A percentile compares a stretch with the other conserved stretches of the same genome.
phyloP scores from a whole-genome alignment of 1,284 basidiomycete genomes.

The Salmacisia buchloeana region DNA sequence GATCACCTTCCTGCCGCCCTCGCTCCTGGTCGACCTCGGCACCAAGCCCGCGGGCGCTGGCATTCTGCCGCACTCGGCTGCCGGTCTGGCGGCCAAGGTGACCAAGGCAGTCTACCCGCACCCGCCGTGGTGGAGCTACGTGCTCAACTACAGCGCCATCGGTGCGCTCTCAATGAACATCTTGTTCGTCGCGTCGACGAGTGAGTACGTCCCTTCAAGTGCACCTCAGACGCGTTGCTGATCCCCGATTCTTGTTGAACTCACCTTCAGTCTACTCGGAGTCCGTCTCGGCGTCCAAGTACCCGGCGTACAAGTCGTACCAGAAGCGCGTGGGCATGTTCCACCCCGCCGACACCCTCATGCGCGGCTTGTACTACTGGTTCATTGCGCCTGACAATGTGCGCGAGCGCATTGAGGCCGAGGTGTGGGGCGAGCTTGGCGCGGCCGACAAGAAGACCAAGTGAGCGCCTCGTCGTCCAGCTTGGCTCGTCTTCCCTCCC shows the following conservation, averaged over 20 bases:
- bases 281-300: conserved; percentile 69
- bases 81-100: neutral
- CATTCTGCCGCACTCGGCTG: neutral
- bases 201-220: conserved; percentile 52
- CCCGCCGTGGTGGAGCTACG: conserved; percentile 42
- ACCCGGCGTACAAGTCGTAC: conserved; percentile 71
- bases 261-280: conserved; percentile 74
- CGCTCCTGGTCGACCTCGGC: conserved; percentile 24
- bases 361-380: conserved; percentile 48
- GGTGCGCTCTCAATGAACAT: conserved; percentile 39
- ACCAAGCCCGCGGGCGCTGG: neutral
- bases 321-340: conserved; percentile 78
- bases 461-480: neutral
- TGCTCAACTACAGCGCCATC: conserved; percentile 30
- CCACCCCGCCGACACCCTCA: conserved; percentile 58
- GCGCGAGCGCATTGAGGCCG: conserved; percentile 25
- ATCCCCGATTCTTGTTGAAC: conserved; percentile 66
- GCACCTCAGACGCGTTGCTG: conserved; percentile 61
- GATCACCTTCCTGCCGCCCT: conserved; percentile 57
- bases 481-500: neutral
- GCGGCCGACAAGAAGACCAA: conserved; percentile 17
- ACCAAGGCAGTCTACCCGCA: conserved; percentile 13
- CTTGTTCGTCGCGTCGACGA: conserved; percentile 30
- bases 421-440: conserved; percentile 31
- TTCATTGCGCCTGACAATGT: conserved; percentile 22